These are phyloP conservation scores for Cucurbita moschata DNA, from an alignment of 306 rosid genomes.

Conservation along the genomic window DNA sequence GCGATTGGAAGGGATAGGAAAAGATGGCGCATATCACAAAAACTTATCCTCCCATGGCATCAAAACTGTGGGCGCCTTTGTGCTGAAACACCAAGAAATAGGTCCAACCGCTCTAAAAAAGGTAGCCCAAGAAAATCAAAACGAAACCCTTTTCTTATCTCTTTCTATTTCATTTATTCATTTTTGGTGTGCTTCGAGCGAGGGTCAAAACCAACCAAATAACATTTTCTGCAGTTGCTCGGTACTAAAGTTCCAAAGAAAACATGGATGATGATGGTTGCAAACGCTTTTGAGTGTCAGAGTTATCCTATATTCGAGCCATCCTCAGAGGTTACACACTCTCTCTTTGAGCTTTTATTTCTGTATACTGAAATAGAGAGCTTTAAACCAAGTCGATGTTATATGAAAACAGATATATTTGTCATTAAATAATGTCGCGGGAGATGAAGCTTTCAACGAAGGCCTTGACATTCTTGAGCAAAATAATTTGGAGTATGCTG, in stretches of 20 bases:
- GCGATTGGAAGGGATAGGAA: background rate
- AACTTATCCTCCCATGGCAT: background rate
- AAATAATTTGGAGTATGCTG: background rate
- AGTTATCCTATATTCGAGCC: background rate
- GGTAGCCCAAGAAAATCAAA: background rate
- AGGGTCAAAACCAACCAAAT: no score
- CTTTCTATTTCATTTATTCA: no score
- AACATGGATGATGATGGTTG: background rate
- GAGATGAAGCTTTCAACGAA: background rate
- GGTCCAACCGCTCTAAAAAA: background rate
- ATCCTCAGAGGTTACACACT: background rate
- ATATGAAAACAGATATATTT: background rate
- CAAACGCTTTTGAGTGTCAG: background rate
- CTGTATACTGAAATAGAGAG: background rate
- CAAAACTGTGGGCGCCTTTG: background rate
- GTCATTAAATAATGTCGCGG: background rate
- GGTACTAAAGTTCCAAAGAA: background rate
- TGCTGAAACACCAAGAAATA: background rate
- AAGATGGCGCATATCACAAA: background rate
- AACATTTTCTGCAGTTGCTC: background rate
- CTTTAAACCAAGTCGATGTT: background rate
- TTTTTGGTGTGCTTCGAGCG: no score
- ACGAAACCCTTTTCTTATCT: no score
- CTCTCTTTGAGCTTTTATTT: background rate
- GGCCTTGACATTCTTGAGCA: background rate